phyloP scores from a whole-genome alignment of 2,329 filamentous ascomycete genomes.

The Exophiala spinifera region DNA sequence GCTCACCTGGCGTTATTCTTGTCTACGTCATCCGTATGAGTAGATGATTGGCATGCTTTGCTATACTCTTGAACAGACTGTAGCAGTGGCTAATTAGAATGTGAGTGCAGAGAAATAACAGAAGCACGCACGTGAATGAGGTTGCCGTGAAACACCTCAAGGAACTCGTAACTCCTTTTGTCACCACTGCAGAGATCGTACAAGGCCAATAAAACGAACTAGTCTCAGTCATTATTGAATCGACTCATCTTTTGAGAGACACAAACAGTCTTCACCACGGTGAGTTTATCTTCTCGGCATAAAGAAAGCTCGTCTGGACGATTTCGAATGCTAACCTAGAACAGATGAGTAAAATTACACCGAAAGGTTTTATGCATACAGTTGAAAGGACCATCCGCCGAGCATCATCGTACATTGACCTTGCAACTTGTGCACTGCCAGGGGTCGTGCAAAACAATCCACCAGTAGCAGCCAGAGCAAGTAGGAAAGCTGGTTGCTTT shows the following conservation, averaged over 20 bases:
- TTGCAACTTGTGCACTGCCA: slow-evolving; percentile 13
- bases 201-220: neutral
- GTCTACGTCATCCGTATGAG: neutral
- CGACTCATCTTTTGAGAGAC: neutral
- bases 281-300: slow-evolving; percentile 2
- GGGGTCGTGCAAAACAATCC: slow-evolving; percentile 14
- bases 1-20: slow-evolving; percentile 5
- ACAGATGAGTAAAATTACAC: neutral
- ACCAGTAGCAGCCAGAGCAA: slow-evolving; percentile 14
- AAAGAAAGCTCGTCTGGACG: neutral
- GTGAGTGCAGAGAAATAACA: neutral
- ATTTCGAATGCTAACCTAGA: neutral
- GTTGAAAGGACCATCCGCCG: slow-evolving; percentile 9
- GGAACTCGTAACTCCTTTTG: slow-evolving; percentile 19
- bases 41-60: neutral
- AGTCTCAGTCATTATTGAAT: neutral
- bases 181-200: slow-evolving; percentile 16
- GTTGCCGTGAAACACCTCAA: slow-evolving; percentile 12
- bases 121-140: slow-evolving; percentile 7
- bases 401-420: slow-evolving; percentile 16
- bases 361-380: neutral
- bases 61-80: slow-evolving; percentile 17
- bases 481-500: neutral
- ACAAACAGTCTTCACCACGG: slow-evolving; percentile 6
- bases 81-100: neutral